A percentile compares a stretch with the other conserved stretches of the same genome.
Conservation (phyloP, 805 yeast genomes). For the Candida broadrunensis region DNA sequence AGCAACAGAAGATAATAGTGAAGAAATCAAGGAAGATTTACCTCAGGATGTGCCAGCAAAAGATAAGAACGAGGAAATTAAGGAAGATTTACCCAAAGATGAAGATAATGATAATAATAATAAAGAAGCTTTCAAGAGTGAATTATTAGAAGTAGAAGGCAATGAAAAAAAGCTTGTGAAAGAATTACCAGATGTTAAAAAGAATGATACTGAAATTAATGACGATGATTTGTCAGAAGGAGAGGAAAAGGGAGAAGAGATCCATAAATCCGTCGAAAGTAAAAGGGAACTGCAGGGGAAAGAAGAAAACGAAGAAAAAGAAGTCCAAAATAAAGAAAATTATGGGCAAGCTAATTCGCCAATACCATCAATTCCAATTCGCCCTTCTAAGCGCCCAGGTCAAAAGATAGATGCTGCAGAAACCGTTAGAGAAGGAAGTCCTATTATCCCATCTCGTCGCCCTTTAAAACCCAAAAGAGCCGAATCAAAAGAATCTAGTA, state of each 20-base stretch:
- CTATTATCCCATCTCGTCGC: slow-evolving; percentile 2
- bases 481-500: neutral
- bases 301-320: neutral
- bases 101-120: neutral
- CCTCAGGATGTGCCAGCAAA: neutral
- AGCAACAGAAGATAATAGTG: too few relatives aligned
- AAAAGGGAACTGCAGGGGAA: neutral
- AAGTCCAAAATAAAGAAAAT: neutral
- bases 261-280: neutral
- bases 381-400: neutral
- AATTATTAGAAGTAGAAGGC: too few relatives aligned
- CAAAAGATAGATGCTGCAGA: neutral
- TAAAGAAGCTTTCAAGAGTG: neutral
- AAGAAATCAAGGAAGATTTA: neutral
- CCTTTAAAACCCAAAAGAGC: neutral
- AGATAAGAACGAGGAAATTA: neutral
- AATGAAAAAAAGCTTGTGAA: neutral
- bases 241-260: neutral
- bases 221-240: neutral
- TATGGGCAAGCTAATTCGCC: neutral
- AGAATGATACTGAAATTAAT: neutral
- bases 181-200: neutral
- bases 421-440: neutral
- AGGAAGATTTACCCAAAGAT: neutral
- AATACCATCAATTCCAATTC: neutral